Percentiles rank a stretch among this genome's conserved stretches.
Evolutionary conservation across 768 basidiomycete genomes (phyloP).

Genomic region (Fibroporia radiculosa): DNA sequence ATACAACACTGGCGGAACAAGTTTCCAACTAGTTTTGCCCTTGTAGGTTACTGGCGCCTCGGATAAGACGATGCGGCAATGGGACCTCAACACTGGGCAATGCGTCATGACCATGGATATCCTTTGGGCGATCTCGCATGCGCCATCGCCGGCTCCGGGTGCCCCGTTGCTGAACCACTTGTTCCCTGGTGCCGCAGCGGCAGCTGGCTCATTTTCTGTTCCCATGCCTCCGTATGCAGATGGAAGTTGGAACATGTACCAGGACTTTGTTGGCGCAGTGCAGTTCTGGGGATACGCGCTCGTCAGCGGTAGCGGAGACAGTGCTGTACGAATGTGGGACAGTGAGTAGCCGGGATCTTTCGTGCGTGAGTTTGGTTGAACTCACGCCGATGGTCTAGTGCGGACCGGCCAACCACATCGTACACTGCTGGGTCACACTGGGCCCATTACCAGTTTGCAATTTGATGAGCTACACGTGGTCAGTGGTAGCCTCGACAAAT

Average conservation of each 20-base stretch:
- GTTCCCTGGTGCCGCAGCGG: slow-evolving; percentile 46
- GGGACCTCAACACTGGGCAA: slow-evolving; percentile 96
- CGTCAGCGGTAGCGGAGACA: slow-evolving; percentile 95
- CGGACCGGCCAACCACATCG: slow-evolving; percentile 96
- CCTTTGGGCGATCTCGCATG: slow-evolving; percentile 97
- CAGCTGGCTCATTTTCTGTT: slow-evolving; percentile 63
- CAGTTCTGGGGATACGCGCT: slow-evolving; percentile 99
- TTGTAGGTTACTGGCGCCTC: slow-evolving; percentile 90
- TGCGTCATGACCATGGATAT: slow-evolving; percentile 99
- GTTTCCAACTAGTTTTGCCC: not conserved
- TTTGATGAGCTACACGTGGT: slow-evolving; percentile 95
- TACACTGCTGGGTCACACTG: slow-evolving; percentile 88
- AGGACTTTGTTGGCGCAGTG: slow-evolving; percentile 95
- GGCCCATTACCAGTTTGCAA: slow-evolving; percentile 87
- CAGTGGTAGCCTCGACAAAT: slow-evolving; percentile 91
- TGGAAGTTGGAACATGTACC: slow-evolving; percentile 90
- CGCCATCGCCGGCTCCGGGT: slow-evolving; percentile 40
- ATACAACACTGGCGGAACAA: not conserved
- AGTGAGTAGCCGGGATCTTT: slow-evolving; percentile 52
- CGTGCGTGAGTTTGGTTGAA: not conserved
- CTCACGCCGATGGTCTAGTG: slow-evolving; percentile 46
- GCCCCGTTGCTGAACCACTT: slow-evolving; percentile 34
- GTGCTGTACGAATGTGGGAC: slow-evolving; percentile 99
- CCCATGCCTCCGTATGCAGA: slow-evolving; percentile 86
- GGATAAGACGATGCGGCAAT: slow-evolving; percentile 96